A percentile compares a stretch with the other conserved stretches of the same genome.
Evolutionary conservation across 1,284 basidiomycete species (phyloP).

Genomic region (Ceratobasidium sp.): DNA sequence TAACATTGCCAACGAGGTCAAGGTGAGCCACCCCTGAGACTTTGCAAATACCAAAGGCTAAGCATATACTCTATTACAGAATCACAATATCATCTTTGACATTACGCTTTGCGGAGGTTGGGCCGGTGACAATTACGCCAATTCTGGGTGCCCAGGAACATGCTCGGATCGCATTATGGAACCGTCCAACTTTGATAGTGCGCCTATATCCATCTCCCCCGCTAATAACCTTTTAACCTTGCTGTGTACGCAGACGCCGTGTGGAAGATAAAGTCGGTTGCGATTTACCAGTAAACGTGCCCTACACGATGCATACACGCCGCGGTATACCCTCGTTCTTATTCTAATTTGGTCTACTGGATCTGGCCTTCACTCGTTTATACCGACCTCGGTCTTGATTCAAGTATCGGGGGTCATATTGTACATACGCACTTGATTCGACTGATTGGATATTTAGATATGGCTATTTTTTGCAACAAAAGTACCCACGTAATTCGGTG

Average conservation of each 20-base stretch:
- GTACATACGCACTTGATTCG: conserved; percentile 9
- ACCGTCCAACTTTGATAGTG: conserved; percentile 65
- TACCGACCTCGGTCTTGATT: conserved; percentile 5
- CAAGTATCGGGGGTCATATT: conserved; percentile 15
- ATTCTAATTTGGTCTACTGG: conserved; percentile 29
- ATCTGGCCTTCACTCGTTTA: conserved; percentile 24
- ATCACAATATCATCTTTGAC: conserved; percentile 60
- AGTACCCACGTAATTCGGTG: not conserved
- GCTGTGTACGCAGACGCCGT: conserved; percentile 26
- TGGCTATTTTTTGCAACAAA: not conserved
- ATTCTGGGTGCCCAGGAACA: conserved; percentile 78
- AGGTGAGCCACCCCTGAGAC: conserved; percentile 49
- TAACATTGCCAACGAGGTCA: conserved; percentile 69
- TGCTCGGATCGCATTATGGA: conserved; percentile 73
- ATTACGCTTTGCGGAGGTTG: conserved; percentile 89
- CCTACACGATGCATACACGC: not conserved
- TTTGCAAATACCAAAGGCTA: not conserved
- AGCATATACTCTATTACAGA: conserved; percentile 20
- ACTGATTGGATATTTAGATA: not conserved
- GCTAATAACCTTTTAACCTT: conserved; percentile 4
- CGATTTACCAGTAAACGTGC: conserved; percentile 37
- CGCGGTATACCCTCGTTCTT: conserved; percentile 10
- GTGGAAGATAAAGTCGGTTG: conserved; percentile 46
- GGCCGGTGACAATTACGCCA: conserved; percentile 81
- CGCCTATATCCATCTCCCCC: not conserved